Percentiles rank a stretch among this genome's conserved stretches.
phyloP scores from a whole-genome alignment of 2,329 filamentous ascomycete species.

The Trichoderma cornu-damae region DNA sequence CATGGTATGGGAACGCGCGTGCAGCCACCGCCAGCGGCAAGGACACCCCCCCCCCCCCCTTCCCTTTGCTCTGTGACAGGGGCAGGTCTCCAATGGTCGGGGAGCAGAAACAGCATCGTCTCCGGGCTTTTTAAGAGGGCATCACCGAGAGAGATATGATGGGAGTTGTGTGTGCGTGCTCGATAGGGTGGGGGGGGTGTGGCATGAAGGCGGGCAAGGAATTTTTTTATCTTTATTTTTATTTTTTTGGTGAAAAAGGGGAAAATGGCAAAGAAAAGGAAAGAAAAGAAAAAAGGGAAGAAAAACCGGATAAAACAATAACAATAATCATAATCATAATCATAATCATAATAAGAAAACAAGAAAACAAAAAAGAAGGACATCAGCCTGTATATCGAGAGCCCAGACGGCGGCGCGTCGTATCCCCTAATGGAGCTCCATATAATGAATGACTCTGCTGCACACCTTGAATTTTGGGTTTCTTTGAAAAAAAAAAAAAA shows the following conservation, averaged over 20 bases:
- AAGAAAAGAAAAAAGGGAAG: neutral
- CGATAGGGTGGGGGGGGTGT: neutral
- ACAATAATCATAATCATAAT: neutral
- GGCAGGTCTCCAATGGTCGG: conserved; percentile 7
- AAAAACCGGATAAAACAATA: neutral
- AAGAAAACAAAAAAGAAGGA: no score
- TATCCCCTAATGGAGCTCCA: no score
- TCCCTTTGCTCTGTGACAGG: conserved; percentile 10
- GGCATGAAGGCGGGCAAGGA: no score
- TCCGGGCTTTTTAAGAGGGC: conserved; percentile 6
- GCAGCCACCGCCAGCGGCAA: neutral
- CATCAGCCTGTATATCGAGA: neutral
- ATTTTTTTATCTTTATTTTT: no score
- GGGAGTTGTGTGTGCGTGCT: neutral
- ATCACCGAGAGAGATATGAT: conserved; percentile 6
- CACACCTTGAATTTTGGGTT: neutral
- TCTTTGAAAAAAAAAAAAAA: neutral
- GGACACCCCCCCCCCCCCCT: neutral
- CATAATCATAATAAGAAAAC: no score
- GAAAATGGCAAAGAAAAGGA: neutral
- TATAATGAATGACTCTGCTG: no score
- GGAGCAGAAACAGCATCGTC: conserved; percentile 10
- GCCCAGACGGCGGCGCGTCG: no score
- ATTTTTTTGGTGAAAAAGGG: no score
- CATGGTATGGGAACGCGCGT: neutral